Base-by-base conservation (phyloP, 345 rosid genomes). In the Gossypium australe region DNA sequence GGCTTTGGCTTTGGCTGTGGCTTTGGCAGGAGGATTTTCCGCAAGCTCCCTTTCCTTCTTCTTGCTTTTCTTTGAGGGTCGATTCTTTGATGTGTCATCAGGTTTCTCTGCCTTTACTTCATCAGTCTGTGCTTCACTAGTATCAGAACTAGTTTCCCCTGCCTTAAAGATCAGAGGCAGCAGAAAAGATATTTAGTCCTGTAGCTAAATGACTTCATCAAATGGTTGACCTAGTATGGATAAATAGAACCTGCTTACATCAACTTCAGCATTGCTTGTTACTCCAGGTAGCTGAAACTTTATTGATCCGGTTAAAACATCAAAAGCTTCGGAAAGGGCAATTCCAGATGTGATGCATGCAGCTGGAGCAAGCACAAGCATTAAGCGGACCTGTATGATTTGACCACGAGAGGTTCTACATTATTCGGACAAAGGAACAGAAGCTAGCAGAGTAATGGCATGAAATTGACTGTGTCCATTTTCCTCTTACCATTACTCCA, bases 331-430 rank as follows among this genome's bases (percentile, higher is more conserved):
- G 75, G 99, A 96, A 53, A 96, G 92, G 67, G 99, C 97, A 80
- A 96, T 96, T 66, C 99, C 99, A 86, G 99, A 96, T 92, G 88
- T 84, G 79, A 96, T 93, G 85, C 99, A 96, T 65, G 99, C 99
- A 56, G 99, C 99, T 71, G 99, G 99, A 85, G 99, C 99, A 87
- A 96, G 81, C 44, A 96, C 99, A 75, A 96, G 98, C 99, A 96
- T 96, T 79, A 96, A 88, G 67, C 99, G 99, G 67, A 96, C 99
- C 99, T 96, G 84, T 71, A 80, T 45, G 67, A 73, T 75, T 57
- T 51, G 71, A 67, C 65, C 70, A 78, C 44, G 59, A 77, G 67
- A 77, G 24, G 57, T 60, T 75, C 58, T 9, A 45, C 49, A 22
- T 75, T 48, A 53, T 77, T 71, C 11, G 25, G 53, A 68, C 11